A percentile compares a stretch with the other conserved stretches of the same genome.
phyloP scores from a whole-genome alignment of 805 yeast genomes.

The Blastobotrys terrestris region DNA sequence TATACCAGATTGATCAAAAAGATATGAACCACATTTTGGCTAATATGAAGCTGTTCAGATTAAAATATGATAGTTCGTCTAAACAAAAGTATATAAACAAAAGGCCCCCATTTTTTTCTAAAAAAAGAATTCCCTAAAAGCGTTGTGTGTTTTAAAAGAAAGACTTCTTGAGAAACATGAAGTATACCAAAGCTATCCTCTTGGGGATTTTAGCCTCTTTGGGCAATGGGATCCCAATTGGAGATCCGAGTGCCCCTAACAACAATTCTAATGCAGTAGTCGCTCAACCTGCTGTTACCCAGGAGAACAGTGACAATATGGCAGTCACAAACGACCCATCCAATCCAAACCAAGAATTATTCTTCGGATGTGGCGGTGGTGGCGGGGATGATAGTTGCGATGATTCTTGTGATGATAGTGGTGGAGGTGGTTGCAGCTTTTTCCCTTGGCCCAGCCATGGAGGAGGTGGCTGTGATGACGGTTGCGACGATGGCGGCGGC shows the following conservation, averaged over 20 bases:
- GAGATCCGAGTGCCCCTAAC: neutral
- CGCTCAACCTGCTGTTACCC: neutral
- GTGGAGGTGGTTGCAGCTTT: neutral
- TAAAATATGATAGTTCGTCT: neutral
- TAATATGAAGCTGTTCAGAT: neutral
- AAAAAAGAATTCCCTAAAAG: neutral
- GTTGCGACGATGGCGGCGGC: neutral
- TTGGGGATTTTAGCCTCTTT: neutral
- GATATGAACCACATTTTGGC: neutral
- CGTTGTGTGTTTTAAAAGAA: neutral
- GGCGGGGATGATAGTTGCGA: neutral
- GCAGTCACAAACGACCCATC: neutral
- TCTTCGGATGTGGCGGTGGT: neutral
- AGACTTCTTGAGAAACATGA: neutral
- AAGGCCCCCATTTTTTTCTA: neutral
- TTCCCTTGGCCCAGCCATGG: neutral
- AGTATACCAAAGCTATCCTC: conserved; percentile 2
- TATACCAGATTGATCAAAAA: neutral
- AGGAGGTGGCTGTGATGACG: conserved; percentile 1
- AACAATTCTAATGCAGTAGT: neutral
- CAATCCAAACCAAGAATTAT: neutral
- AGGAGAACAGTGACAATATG: too few relatives aligned
- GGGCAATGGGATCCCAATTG: neutral
- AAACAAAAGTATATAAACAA: too few relatives aligned
- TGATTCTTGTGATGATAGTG: neutral